Conservation (phyloP, 352 stramenopile genomes). For the Phytophthora chlamydospora region DNA sequence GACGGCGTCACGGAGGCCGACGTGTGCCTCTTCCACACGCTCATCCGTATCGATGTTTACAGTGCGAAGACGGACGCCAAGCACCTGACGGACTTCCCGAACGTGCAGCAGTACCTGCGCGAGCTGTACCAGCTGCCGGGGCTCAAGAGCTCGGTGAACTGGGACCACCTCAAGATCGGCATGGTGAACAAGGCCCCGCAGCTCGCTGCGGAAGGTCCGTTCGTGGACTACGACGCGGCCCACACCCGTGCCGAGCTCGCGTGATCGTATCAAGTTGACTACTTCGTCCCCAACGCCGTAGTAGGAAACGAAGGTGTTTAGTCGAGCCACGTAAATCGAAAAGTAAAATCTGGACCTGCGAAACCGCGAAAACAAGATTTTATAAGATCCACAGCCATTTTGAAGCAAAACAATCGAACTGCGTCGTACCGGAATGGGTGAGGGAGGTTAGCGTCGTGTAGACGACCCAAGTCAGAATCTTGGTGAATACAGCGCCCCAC, state of each 20-base stretch:
- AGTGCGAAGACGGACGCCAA: slow-evolving; percentile 34
- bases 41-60: slow-evolving; percentile 40
- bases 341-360: slow-evolving; percentile 15
- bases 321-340: slow-evolving; percentile 6
- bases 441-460: slow-evolving; percentile 13
- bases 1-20: slow-evolving; percentile 40
- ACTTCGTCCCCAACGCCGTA: background rate
- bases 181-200: slow-evolving; percentile 74
- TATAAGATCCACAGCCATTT: background rate
- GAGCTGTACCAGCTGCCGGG: slow-evolving; percentile 78
- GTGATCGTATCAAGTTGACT: background rate
- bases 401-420: too few relatives aligned
- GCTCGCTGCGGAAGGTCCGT: slow-evolving; percentile 77
- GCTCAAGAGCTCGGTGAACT: slow-evolving; percentile 62
- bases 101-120: slow-evolving; percentile 42
- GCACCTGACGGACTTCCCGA: slow-evolving; percentile 53
- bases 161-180: slow-evolving; percentile 91
- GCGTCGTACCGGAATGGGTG: background rate
- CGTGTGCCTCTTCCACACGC: slow-evolving; percentile 40
- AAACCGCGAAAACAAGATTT: background rate
- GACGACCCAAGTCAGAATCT: background rate
- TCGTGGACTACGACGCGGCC: slow-evolving; percentile 38
- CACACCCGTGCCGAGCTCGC: slow-evolving; percentile 33
- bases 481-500: slow-evolving; percentile 6
- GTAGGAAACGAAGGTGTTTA: background rate